These are phyloP conservation scores for Microsporum audouinii DNA, from an alignment of 2,329 filamentous ascomycete genomes.

Conservation along the genomic window DNA sequence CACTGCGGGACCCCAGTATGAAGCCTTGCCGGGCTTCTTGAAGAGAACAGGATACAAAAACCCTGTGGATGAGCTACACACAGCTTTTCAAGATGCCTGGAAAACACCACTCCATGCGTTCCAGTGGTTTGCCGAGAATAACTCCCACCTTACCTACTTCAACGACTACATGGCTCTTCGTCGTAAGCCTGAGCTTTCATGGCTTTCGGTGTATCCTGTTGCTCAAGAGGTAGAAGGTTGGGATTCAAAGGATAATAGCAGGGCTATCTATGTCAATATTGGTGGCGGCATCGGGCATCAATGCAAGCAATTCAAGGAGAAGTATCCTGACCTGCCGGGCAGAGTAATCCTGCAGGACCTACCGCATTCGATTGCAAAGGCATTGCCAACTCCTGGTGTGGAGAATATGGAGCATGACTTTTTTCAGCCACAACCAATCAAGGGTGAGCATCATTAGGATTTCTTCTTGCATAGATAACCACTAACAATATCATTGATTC, in stretches of 20 bases:
- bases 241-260: background rate
- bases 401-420: constrained; percentile 21
- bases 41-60: constrained; percentile 20
- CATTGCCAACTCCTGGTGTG: constrained; percentile 21
- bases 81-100: constrained; percentile 21
- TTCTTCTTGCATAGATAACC: background rate
- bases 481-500: background rate
- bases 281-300: constrained; percentile 35
- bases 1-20: background rate
- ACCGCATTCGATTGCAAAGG: constrained; percentile 21
- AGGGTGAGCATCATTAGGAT: constrained; percentile 10
- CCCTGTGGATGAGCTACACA: constrained; percentile 20
- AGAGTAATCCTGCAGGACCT: constrained; percentile 34
- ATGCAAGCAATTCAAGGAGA: constrained; percentile 23
- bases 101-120: constrained; percentile 20
- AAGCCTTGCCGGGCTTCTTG: constrained; percentile 20
- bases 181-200: background rate
- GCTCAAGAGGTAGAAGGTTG: background rate
- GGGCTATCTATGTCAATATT: constrained; percentile 31
- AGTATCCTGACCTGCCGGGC: constrained; percentile 24
- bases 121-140: constrained; percentile 19
- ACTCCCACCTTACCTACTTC: constrained; percentile 7
- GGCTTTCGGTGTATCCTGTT: background rate
- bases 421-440: constrained; percentile 22
- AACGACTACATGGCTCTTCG: background rate